phyloP scores from a whole-genome alignment of 768 basidiomycete species.

The Tephrocybe sp. region DNA sequence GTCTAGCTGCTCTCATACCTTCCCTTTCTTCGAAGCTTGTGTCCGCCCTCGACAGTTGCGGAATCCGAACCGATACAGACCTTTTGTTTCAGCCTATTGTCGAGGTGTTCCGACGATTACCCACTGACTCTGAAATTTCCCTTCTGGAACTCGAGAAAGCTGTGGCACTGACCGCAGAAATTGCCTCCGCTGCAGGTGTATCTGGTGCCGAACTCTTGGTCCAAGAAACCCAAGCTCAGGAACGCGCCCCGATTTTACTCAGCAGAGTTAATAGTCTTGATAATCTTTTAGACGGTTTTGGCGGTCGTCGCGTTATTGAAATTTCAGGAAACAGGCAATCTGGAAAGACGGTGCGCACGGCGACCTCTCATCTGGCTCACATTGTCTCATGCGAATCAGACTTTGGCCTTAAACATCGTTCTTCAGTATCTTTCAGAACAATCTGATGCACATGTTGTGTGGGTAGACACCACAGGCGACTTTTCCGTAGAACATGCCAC shows the following conservation, averaged over 20 bases:
- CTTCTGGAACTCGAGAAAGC: conserved; percentile 46
- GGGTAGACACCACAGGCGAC: conserved; percentile 74
- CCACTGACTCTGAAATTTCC: conserved; percentile 40
- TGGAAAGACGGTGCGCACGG: conserved; percentile 62
- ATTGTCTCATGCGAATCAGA: conserved; percentile 37
- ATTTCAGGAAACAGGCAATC: conserved; percentile 63
- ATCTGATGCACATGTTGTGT: conserved; percentile 42
- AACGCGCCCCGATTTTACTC: conserved; percentile 21
- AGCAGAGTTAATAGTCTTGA: conserved; percentile 52
- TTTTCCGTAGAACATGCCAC: conserved; percentile 53
- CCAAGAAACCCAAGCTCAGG: conserved; percentile 18
- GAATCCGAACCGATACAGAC: conserved; percentile 56
- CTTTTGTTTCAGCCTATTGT: conserved; percentile 48
- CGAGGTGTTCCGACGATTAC: conserved; percentile 51
- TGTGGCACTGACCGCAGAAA: conserved; percentile 37
- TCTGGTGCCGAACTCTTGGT: conserved; percentile 30
- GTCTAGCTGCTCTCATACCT: conserved; percentile 35
- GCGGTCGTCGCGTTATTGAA: conserved; percentile 56
- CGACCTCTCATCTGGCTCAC: background rate
- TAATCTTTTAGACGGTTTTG: conserved; percentile 46
- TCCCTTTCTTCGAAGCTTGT: conserved; percentile 42
- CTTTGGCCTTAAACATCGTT: conserved; percentile 54
- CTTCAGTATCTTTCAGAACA: conserved; percentile 46
- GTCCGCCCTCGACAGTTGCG: conserved; percentile 41
- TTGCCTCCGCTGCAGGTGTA: conserved; percentile 41